Percentiles rank a stretch among this genome's conserved stretches.
Conservation (phyloP, 441 rosid genomes). For the Corymbia calophylla region DNA sequence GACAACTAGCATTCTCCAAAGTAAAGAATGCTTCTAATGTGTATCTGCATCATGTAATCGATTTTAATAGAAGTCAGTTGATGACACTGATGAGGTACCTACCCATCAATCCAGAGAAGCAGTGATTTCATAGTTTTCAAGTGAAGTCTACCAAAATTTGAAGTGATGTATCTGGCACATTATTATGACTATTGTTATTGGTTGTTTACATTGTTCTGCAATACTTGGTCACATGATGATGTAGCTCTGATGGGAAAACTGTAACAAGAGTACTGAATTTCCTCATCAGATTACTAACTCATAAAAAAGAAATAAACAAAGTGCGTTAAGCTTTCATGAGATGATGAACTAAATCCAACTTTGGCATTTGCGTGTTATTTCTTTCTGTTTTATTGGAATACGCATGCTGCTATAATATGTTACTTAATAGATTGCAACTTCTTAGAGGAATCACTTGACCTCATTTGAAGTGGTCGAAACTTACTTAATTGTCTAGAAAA, state of each 20-base stretch:
- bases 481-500: neutral
- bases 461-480: neutral
- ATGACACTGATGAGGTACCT: neutral
- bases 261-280: neutral
- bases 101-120: neutral
- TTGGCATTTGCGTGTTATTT: neutral
- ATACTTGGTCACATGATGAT: neutral
- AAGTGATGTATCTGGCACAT: neutral
- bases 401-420: neutral
- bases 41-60: neutral
- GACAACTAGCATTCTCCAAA: neutral
- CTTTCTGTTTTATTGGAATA: neutral
- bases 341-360: neutral
- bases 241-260: neutral
- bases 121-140: neutral
- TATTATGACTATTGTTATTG: neutral
- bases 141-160: neutral
- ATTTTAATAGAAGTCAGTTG: neutral
- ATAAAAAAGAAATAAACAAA: neutral
- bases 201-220: neutral
- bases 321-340: neutral
- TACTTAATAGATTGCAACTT: neutral
- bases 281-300: neutral
- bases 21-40: neutral
- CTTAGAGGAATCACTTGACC: neutral